Evolutionary conservation across 371 early-diverging fungal species (phyloP).

Genomic region (Mucor racemosus): DNA sequence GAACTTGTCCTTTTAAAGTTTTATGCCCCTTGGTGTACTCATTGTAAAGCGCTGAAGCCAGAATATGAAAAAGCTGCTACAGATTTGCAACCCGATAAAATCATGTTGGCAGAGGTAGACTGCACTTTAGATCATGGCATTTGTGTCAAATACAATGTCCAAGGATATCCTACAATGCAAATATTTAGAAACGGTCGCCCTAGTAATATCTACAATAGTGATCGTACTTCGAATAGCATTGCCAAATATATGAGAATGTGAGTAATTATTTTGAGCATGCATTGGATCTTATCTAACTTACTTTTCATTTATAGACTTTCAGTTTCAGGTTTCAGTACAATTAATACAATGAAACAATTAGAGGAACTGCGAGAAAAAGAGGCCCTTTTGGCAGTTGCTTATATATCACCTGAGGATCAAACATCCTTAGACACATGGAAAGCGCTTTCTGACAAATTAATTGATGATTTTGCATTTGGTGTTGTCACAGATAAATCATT

Average conservation of each 20-base stretch:
- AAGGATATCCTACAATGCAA: slow-evolving; percentile 69
- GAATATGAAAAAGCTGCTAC: slow-evolving; percentile 86
- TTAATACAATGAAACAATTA: slow-evolving; percentile 38
- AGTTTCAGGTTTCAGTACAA: slow-evolving; percentile 66
- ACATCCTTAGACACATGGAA: slow-evolving; percentile 59
- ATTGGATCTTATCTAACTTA: too few species aligned
- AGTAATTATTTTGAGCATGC: neutral
- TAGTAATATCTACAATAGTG: slow-evolving; percentile 63
- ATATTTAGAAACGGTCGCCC: slow-evolving; percentile 25
- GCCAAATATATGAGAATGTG: slow-evolving; percentile 84
- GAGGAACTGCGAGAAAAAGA: slow-evolving; percentile 74
- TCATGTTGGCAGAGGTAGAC: slow-evolving; percentile 88
- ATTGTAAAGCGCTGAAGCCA: slow-evolving; percentile 84
- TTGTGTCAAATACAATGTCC: slow-evolving; percentile 76
- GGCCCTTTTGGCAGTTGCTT: slow-evolving; percentile 84
- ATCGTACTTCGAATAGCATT: slow-evolving; percentile 75
- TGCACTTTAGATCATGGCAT: slow-evolving; percentile 82
- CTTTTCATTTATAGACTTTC: slow-evolving; percentile 44
- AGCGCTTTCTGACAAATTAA: slow-evolving; percentile 64
- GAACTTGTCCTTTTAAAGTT: slow-evolving; percentile 87
- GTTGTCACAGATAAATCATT: slow-evolving; percentile 52
- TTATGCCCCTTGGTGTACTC: slow-evolving; percentile 92
- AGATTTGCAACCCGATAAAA: slow-evolving; percentile 58
- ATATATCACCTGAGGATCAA: slow-evolving; percentile 59
- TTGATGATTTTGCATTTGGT: slow-evolving; percentile 83